Conservation (phyloP, 2,329 filamentous ascomycete species). For the Sclerotinia nivalis region DNA sequence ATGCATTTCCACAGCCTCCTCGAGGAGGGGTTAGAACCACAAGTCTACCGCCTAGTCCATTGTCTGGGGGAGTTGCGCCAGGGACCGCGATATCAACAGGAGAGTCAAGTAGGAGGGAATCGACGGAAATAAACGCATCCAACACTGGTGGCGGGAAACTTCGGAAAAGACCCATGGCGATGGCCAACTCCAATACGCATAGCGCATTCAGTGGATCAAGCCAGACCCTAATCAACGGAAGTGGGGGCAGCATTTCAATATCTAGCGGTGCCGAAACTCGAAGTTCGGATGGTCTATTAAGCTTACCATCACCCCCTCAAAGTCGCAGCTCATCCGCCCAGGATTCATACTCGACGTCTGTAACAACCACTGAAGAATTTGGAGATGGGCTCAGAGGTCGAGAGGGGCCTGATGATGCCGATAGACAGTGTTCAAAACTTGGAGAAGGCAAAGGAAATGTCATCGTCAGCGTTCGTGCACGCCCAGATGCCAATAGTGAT, state of each 20-base stretch:
- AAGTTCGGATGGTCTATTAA: constrained; percentile 74
- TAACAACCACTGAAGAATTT: constrained; percentile 82
- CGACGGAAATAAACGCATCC: constrained; percentile 32
- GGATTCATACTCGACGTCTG: constrained; percentile 87
- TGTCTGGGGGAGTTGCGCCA: constrained; percentile 49
- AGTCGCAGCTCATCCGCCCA: constrained; percentile 91
- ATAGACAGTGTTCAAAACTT: constrained; percentile 50
- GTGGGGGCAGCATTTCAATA: constrained; percentile 74
- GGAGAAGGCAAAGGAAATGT: constrained; percentile 88
- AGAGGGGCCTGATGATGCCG: constrained; percentile 33
- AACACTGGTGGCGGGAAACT: constrained; percentile 30
- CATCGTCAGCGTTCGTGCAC: constrained; percentile 88
- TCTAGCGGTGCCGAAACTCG: constrained; percentile 59
- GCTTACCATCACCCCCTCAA: constrained; percentile 77
- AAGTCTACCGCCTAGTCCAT: constrained; percentile 63
- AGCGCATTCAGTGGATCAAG: constrained; percentile 48
- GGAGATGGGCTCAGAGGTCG: constrained; percentile 53
- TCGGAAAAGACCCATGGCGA: constrained; percentile 38
- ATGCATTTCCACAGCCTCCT: constrained; percentile 88
- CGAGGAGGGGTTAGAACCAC: constrained; percentile 59
- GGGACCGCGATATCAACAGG: constrained; percentile 29
- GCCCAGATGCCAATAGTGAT: constrained; percentile 73
- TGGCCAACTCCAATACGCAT: constrained; percentile 41
- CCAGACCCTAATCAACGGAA: constrained; percentile 77
- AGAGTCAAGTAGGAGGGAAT: constrained; percentile 34